phyloP scores from a whole-genome alignment of 2,329 filamentous ascomycete genomes.

The Trichoderma arundinaceum region DNA sequence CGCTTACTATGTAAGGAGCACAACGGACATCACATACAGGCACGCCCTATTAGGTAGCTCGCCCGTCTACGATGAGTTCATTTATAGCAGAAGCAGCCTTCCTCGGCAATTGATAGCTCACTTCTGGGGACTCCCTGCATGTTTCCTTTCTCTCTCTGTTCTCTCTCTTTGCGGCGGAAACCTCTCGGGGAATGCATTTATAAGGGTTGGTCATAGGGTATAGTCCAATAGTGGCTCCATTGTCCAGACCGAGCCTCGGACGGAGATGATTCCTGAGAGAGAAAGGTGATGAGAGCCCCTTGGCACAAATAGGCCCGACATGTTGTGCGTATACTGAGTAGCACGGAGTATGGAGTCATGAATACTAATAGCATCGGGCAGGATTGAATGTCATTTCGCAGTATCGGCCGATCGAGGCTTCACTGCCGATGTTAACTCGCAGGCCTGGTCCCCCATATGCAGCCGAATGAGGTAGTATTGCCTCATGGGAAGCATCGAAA shows the following conservation, averaged over 20 bases:
- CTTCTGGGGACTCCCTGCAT: too few relatives aligned
- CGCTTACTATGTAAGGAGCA: constrained; percentile 9
- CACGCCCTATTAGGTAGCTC: neutral
- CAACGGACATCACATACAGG: constrained; percentile 4
- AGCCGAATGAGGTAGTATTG: constrained; percentile 7
- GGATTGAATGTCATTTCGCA: neutral
- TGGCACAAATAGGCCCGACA: neutral
- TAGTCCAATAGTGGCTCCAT: neutral
- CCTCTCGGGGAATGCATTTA: too few relatives aligned
- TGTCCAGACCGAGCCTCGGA: neutral
- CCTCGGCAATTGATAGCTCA: too few relatives aligned
- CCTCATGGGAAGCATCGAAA: neutral
- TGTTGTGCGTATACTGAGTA: neutral
- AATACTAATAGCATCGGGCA: neutral
- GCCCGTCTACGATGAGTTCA: neutral
- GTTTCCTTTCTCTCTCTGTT: too few relatives aligned
- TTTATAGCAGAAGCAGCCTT: neutral
- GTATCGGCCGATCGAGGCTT: constrained; percentile 19
- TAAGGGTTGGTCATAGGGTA: too few relatives aligned
- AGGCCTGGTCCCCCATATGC: neutral
- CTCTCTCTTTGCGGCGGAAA: too few relatives aligned
- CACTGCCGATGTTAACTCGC: constrained; percentile 5
- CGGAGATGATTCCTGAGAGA: constrained; percentile 21
- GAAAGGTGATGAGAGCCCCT: neutral
- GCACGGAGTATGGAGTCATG: neutral